Conservation (phyloP, 2,329 filamentous ascomycete species). For the Thelonectria rubi region DNA sequence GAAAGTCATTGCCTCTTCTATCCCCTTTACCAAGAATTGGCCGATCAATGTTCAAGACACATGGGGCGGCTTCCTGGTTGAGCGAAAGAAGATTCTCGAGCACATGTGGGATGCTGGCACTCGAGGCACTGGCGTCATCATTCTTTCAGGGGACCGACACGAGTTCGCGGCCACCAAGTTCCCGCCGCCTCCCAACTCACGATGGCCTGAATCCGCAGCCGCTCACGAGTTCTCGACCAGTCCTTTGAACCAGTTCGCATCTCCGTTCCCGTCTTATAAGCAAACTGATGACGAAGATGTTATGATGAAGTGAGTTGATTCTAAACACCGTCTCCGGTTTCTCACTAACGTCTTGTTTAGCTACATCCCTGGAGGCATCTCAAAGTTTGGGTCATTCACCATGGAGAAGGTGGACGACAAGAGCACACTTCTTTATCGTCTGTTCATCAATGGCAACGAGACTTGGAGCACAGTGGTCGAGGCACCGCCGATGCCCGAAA, state of each 20-base stretch:
- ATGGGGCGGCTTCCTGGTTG: conserved; percentile 89
- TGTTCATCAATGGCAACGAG: conserved; percentile 84
- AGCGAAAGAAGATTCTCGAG: conserved; percentile 82
- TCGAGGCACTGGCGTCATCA: conserved; percentile 78
- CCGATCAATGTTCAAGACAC: conserved; percentile 87
- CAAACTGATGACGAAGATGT: conserved; percentile 86
- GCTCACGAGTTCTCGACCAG: conserved; percentile 94
- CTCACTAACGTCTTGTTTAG: conserved; percentile 48
- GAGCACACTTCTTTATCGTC: conserved; percentile 79
- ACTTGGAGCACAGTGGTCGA: conserved; percentile 73
- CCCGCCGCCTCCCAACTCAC: conserved; percentile 67
- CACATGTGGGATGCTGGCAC: conserved; percentile 91
- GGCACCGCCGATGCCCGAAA: conserved; percentile 49
- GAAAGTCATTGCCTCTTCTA: conserved; percentile 91
- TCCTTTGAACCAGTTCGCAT: conserved; percentile 92
- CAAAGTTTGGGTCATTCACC: conserved; percentile 80
- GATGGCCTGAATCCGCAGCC: conserved; percentile 69
- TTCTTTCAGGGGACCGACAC: conserved; percentile 93
- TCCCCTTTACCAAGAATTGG: conserved; percentile 99
- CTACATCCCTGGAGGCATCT: conserved; percentile 84
- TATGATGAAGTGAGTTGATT: conserved; percentile 76
- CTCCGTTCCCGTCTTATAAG: conserved; percentile 83
- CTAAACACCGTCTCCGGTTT: background rate
- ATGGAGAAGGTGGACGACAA: conserved; percentile 73
- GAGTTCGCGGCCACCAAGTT: conserved; percentile 93